phyloP scores from a whole-genome alignment of 129 eudicot species.

The Escallonia herrerae region DNA sequence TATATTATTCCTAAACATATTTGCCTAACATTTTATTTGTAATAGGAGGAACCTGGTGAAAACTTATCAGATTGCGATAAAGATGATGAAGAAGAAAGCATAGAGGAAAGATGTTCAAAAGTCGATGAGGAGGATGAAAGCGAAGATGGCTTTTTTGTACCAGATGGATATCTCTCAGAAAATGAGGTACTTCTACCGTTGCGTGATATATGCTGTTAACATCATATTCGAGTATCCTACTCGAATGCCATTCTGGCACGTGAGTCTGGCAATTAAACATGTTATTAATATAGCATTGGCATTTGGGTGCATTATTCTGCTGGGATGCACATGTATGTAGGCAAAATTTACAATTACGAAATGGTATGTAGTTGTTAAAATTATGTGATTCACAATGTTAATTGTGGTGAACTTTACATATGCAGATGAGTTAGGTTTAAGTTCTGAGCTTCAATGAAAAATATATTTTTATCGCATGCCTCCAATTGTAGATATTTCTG shows the following conservation, averaged over 20 bases:
- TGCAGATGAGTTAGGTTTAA: too few species aligned
- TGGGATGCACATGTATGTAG: too few species aligned
- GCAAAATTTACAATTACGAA: too few species aligned
- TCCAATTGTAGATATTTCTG: too few species aligned
- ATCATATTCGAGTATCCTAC: background rate
- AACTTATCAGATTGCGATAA: slow-evolving; percentile 92
- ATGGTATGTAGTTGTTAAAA: too few species aligned
- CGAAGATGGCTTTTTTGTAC: slow-evolving; percentile 91
- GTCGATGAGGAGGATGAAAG: slow-evolving; percentile 86
- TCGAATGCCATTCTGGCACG: background rate
- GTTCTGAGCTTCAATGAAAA: too few species aligned
- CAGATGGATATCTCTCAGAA: slow-evolving; percentile 98
- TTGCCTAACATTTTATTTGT: slow-evolving; percentile 5
- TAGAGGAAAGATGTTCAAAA: slow-evolving; percentile 48
- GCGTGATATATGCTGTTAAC: background rate
- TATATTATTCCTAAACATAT: background rate
- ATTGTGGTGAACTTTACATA: too few species aligned
- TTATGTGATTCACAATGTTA: too few species aligned
- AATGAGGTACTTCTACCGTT: slow-evolving; percentile 55
- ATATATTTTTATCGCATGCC: too few species aligned
- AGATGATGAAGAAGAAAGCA: slow-evolving; percentile 73
- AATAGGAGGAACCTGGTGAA: slow-evolving; percentile 99
- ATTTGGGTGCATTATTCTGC: background rate
- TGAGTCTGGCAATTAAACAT: background rate
- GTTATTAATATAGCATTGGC: background rate